Base-by-base conservation (phyloP, 2,329 filamentous ascomycete species). In the Aspergillus intermedius region DNA sequence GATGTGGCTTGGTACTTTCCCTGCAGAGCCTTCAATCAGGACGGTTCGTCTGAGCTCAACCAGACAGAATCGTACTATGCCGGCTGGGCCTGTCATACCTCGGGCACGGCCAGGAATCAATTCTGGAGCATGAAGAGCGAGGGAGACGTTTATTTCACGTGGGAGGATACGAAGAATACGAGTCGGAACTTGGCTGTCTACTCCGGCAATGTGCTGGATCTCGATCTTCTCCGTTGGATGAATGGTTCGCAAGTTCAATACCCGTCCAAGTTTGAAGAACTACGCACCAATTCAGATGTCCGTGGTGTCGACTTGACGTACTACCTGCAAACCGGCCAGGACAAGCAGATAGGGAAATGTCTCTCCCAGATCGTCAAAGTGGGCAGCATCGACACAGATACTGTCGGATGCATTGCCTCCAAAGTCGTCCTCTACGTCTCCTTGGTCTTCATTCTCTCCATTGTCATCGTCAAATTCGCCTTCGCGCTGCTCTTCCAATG, bases 1-100 rank as follows among this genome's bases (percentile, higher is more conserved):
- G 83, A 95, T 49, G 73, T 98, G 53, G 93, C 86, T 1, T 98
- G 93, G 91, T 98, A 98, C 67, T 97, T 97, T 65, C 93, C 93
- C 2, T 98, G 93, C 76, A 84, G 79, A 4, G 77, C 87, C 1
- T 94, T 91, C 77, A 94, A 94, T 57, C 93, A 97, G 70, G 93
- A 98, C 64, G 93, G 93, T 21, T 95, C 90, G 1, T 81, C 78
- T 21, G 70, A 80, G 53, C 84, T 87, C 1, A 96, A 98, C 65
- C 68, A 74, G 39, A 91, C 88, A 0, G 76, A 77, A 35, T 79
- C 82, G 0, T 86, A 86, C 66, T 96, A 96, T 65, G 73, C 83
- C 28, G 93, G 94, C 28, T 96, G 93, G 69, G 79, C 80, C 37
- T 98, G 93, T 66, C 93, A 98, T 65, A 97, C 93, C 1, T 85